Conservation (phyloP, 306 rosid species). For the Citrullus amarus region DNA sequence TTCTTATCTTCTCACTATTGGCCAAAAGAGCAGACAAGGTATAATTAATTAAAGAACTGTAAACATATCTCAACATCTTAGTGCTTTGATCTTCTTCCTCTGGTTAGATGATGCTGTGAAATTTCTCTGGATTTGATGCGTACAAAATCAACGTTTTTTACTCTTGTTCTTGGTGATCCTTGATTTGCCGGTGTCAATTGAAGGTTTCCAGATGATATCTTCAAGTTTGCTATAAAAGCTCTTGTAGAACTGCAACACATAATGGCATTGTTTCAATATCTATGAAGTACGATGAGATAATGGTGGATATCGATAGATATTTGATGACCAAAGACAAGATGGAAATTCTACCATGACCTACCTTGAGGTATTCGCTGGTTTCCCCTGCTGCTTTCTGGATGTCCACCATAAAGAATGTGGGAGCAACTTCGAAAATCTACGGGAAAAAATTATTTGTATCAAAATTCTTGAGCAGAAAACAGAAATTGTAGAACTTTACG, state of each 20-base stretch:
- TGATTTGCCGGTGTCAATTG: constrained; percentile 50
- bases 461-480: background rate
- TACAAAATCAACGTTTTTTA: constrained; percentile 35
- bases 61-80: background rate
- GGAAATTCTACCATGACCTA: constrained; percentile 15
- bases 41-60: background rate
- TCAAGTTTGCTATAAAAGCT: constrained; percentile 70
- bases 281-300: background rate
- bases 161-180: constrained; percentile 41
- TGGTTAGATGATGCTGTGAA: background rate
- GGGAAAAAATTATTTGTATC: constrained; percentile 4
- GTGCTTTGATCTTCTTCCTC: background rate
- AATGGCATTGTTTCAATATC: background rate
- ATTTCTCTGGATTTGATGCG: background rate
- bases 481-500: background rate
- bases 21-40: background rate
- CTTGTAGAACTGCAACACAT: constrained; percentile 58
- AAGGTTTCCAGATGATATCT: constrained; percentile 85
- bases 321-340: background rate
- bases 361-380: constrained; percentile 74
- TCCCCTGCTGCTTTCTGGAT: constrained; percentile 82
- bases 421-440: constrained; percentile 85
- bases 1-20: background rate
- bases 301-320: background rate
- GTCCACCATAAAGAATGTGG: constrained; percentile 77